Conservation (phyloP, 116 monocot species). For the Papilionanthe hybrid region DNA sequence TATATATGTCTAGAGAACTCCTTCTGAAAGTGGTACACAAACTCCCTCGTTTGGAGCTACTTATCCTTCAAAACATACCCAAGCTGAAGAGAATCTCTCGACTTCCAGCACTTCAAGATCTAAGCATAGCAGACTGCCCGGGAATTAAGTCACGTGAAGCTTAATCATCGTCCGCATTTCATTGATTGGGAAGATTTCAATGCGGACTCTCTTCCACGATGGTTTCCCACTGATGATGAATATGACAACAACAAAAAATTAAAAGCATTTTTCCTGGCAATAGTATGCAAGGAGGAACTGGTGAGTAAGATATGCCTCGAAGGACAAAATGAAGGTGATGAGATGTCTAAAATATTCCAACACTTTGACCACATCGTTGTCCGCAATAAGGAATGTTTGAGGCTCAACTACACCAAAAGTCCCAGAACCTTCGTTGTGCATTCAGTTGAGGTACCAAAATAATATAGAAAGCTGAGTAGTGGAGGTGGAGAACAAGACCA, state of each 20-base stretch:
- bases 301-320: too few species aligned
- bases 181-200: neutral
- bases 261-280: neutral
- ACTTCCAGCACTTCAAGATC: neutral
- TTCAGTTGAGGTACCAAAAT: too few species aligned
- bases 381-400: too few species aligned
- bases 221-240: neutral
- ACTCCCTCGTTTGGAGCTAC: neutral
- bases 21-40: neutral
- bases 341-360: too few species aligned
- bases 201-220: neutral
- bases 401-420: too few species aligned
- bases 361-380: too few species aligned
- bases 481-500: too few species aligned
- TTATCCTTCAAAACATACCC: neutral
- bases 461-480: too few species aligned
- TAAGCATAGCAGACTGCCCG: neutral
- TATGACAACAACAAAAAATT: neutral
- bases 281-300: neutral
- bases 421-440: too few species aligned
- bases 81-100: neutral
- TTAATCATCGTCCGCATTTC: neutral
- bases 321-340: too few species aligned
- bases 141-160: neutral
- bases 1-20: neutral